Evolutionary conservation across 805 yeast genomes (phyloP).

Genomic region (Debaryomyces prosopidis): DNA sequence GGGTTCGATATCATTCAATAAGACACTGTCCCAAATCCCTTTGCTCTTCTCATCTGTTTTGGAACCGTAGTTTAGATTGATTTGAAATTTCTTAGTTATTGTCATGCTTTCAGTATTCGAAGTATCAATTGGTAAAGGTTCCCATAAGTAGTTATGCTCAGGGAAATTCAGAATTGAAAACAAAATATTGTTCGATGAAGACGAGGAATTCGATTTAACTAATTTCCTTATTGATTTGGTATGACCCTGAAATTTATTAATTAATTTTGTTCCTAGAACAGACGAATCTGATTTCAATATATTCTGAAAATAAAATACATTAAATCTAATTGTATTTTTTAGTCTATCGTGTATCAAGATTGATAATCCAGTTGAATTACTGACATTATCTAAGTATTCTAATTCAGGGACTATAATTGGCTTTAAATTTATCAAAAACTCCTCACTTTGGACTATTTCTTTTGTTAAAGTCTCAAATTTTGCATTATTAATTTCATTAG

Average conservation of each 20-base stretch:
- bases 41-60: conserved; percentile 1
- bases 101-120: conserved; percentile 17
- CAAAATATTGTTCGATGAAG: conserved; percentile 23
- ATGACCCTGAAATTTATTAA: conserved; percentile 77
- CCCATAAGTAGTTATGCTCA: conserved; percentile 42
- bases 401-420: conserved; percentile 6
- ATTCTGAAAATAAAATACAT: conserved; percentile 15
- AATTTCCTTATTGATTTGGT: conserved; percentile 72
- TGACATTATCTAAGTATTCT: neutral
- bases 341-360: conserved; percentile 38
- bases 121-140: conserved; percentile 29
- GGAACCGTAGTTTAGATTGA: conserved; percentile 20
- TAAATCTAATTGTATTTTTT: conserved; percentile 33
- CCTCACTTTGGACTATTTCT: conserved; percentile 12
- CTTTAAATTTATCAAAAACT: conserved; percentile 8
- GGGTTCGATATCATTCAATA: conserved; percentile 33
- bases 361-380: conserved; percentile 3
- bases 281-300: conserved; percentile 3
- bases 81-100: conserved; percentile 33
- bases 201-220: conserved; percentile 53
- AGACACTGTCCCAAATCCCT: conserved; percentile 33
- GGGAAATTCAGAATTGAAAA: conserved; percentile 41
- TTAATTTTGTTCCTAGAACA: conserved; percentile 16
- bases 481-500: conserved; percentile 4
- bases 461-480: neutral